A percentile compares a stretch with the other conserved stretches of the same genome.
Conservation (phyloP, 768 basidiomycete species). For the Auriculariales sp. region DNA sequence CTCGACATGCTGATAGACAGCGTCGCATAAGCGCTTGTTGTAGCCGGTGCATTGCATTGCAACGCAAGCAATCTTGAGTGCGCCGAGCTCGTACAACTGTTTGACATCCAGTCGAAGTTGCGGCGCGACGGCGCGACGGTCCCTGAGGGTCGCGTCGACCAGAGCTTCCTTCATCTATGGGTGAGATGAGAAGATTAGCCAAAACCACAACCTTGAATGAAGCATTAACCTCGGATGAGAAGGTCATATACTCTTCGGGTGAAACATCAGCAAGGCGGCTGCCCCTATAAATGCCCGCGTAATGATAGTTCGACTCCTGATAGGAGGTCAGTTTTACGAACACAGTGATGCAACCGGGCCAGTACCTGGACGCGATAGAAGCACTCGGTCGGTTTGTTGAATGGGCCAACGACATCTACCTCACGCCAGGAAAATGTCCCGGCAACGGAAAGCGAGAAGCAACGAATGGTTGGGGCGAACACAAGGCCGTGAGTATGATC, state of each 20-base stretch:
- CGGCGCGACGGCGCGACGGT: constrained; percentile 61
- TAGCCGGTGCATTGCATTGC: constrained; percentile 68
- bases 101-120: constrained; percentile 62
- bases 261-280: constrained; percentile 53
- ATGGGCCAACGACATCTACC: constrained; percentile 45
- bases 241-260: constrained; percentile 50
- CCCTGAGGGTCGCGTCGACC: constrained; percentile 56
- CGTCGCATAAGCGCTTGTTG: constrained; percentile 48
- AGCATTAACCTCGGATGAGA: constrained; percentile 51
- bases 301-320: constrained; percentile 72
- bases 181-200: constrained; percentile 3
- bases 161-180: constrained; percentile 49
- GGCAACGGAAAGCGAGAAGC: constrained; percentile 41
- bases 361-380: constrained; percentile 33
- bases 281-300: constrained; percentile 62
- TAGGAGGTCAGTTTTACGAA: constrained; percentile 11
- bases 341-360: background rate
- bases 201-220: constrained; percentile 2
- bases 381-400: constrained; percentile 63
- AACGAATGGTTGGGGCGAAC: constrained; percentile 60
- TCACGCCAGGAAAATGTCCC: constrained; percentile 63
- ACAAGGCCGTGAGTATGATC: constrained; percentile 74
- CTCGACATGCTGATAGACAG: constrained; percentile 40
- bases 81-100: constrained; percentile 60
- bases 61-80: constrained; percentile 57